Conservation (phyloP, 2,329 filamentous ascomycete genomes). For the Thielaviopsis ethacetica region DNA sequence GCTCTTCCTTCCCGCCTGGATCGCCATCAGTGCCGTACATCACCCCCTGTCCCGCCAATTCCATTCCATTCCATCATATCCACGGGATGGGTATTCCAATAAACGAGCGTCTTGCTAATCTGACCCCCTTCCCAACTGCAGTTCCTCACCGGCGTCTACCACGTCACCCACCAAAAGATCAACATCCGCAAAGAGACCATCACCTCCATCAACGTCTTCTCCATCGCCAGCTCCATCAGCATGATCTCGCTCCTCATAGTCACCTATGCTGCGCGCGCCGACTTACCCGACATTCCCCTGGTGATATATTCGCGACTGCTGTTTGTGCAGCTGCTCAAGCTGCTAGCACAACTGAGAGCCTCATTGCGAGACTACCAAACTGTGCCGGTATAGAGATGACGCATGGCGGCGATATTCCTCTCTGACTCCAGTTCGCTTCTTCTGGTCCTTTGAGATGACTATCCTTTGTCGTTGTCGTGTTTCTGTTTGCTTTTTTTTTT, state of each 20-base stretch:
- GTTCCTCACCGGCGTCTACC: constrained; percentile 60
- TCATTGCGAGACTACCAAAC: constrained; percentile 13
- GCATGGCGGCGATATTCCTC: not conserved
- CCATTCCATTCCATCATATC: not conserved
- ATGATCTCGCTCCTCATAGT: constrained; percentile 54
- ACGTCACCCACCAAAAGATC: constrained; percentile 61
- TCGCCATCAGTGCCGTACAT: constrained; percentile 54
- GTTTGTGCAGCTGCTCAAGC: constrained; percentile 20
- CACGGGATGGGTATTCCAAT: not conserved
- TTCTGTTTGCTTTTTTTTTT: not conserved
- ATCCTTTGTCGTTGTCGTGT: not conserved
- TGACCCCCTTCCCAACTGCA: constrained; percentile 17
- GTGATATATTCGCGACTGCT: constrained; percentile 24
- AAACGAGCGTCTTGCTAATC: not conserved
- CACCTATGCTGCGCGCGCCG: constrained; percentile 44
- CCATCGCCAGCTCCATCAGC: constrained; percentile 58
- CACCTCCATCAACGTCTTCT: constrained; percentile 62
- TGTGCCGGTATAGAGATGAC: not conserved
- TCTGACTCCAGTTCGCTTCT: not conserved
- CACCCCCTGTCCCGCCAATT: not conserved
- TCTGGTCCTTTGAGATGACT: not conserved
- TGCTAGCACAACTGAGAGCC: constrained; percentile 18
- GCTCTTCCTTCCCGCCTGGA: constrained; percentile 60
- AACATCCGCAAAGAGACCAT: constrained; percentile 67
- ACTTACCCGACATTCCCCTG: constrained; percentile 44